Conservation (phyloP, 768 basidiomycete genomes). For the Mycena venus region DNA sequence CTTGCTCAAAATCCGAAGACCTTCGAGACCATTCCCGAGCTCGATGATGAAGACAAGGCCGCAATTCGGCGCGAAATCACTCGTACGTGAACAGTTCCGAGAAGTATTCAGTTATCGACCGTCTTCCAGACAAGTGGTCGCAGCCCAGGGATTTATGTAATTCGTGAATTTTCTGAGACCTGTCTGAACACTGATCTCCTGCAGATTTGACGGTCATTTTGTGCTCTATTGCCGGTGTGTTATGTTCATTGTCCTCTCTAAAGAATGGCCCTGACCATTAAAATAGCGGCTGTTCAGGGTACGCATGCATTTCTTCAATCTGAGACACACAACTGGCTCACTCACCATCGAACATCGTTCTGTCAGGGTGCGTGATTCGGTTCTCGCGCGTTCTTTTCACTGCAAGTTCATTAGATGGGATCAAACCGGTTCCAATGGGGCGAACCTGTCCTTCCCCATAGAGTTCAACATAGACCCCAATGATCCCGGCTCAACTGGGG, state of each 20-base stretch:
- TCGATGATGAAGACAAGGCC: constrained; percentile 54
- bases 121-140: constrained; percentile 55
- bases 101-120: too few relatives aligned
- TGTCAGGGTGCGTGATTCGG: background rate
- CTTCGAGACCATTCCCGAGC: constrained; percentile 55
- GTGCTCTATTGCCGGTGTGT: constrained; percentile 64
- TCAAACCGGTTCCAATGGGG: constrained; percentile 69
- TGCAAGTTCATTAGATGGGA: constrained; percentile 52
- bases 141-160: constrained; percentile 58
- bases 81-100: constrained; percentile 18
- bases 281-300: constrained; percentile 45
- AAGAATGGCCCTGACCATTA: background rate
- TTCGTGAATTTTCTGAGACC: constrained; percentile 39
- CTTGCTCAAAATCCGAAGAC: constrained; percentile 74
- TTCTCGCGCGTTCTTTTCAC: background rate
- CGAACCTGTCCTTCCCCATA: constrained; percentile 45
- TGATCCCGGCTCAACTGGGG: constrained; percentile 39
- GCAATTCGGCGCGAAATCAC: constrained; percentile 61
- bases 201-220: constrained; percentile 54
- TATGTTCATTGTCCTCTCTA: background rate
- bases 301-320: background rate
- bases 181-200: constrained; percentile 35
- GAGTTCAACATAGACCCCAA: constrained; percentile 63
- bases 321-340: background rate
- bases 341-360: constrained; percentile 13